Evolutionary conservation across 2,329 filamentous ascomycete species (phyloP), one percentile per base, ranked within the genome.

Genomic region (Colletotrichum sp.): DNA sequence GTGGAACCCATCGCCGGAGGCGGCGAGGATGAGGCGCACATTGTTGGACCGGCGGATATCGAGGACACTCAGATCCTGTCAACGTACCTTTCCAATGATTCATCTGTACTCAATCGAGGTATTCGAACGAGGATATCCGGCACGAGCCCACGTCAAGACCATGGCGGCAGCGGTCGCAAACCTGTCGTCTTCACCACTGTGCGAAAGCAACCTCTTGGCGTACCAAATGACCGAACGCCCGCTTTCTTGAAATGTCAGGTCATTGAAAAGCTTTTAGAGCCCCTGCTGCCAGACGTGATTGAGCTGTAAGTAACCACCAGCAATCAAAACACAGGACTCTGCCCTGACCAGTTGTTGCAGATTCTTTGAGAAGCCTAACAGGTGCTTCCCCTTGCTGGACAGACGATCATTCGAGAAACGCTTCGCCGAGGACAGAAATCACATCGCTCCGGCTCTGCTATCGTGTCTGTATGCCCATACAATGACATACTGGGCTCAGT

Each of bases 321-420:
- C 8, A 12, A 30, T n/a, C 22, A 4, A 2, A 27, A 5, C 7
- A 3, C 12, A 5, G n/a, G 39, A 27, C n/a, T 22, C 39, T 4
- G 36, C 10, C 43, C 39, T 73, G 43, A 78, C 18, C 69, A 13
- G 60, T 5, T 13, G 9, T 2, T 15, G 2, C 34, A 90, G 89
- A 36, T 92, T 91, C 79, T 88, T 92, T 71, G 84, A 87, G 36
- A 87, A 89, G 70, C 87, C 90, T 52, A 91, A 93, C 79, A 84
- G 84, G n/a, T 91, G 90, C n/a, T 90, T 93, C 75, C 92, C 91
- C 0, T 83, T 93, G 3, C 85, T 93, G 9, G 90, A 93, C 74
- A 88, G 91, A 58, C 81, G 85, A 4, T 86, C 87, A 1, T 91
- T 93, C 71, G 85, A 88, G 74, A 84, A 85, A 13, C 87, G 88